Percentiles rank a stretch among this genome's conserved stretches.
Conservation (phyloP, 192 early-diverging fungal species). For the Jimgerdemannia flammicorona region DNA sequence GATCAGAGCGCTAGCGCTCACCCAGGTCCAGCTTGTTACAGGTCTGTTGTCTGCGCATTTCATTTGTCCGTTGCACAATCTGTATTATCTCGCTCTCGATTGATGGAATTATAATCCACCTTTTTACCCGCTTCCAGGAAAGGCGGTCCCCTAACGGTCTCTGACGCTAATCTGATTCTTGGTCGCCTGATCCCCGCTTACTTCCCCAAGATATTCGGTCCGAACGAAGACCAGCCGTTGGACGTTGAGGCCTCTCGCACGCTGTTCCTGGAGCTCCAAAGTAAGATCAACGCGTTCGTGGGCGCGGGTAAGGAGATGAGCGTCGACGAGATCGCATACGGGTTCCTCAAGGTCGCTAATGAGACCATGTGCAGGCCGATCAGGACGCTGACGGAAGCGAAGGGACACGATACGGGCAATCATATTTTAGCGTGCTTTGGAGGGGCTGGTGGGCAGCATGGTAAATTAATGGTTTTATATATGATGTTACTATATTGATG, state of each 20-base stretch:
- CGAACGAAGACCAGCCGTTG: conserved; percentile 74
- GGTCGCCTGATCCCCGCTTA: conserved; percentile 80
- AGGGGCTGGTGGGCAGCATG: conserved; percentile 93
- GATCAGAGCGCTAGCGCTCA: conserved; percentile 82
- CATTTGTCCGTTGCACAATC: not conserved
- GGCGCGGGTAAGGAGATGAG: conserved; percentile 48
- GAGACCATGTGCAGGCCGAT: conserved; percentile 97
- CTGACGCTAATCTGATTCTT: conserved; percentile 91
- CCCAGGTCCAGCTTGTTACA: conserved; percentile 96
- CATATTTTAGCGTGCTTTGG: conserved; percentile 93
- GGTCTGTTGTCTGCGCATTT: conserved; percentile 18
- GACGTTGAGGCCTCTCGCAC: conserved; percentile 58
- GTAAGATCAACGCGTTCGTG: conserved; percentile 56
- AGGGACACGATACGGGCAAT: conserved; percentile 80
- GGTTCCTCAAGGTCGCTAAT: conserved; percentile 95
- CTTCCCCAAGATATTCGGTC: conserved; percentile 96
- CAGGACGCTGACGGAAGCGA: conserved; percentile 86
- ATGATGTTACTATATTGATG: not conserved
- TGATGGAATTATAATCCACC: not conserved
- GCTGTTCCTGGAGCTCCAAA: conserved; percentile 65
- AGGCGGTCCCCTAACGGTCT: conserved; percentile 89
- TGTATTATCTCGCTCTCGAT: not conserved
- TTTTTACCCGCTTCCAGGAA: conserved; percentile 41
- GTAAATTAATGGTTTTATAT: conserved; percentile 1
- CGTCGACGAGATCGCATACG: conserved; percentile 86